Conservation (phyloP, 257 asterid species). For the Gynochthodes officinalis region DNA sequence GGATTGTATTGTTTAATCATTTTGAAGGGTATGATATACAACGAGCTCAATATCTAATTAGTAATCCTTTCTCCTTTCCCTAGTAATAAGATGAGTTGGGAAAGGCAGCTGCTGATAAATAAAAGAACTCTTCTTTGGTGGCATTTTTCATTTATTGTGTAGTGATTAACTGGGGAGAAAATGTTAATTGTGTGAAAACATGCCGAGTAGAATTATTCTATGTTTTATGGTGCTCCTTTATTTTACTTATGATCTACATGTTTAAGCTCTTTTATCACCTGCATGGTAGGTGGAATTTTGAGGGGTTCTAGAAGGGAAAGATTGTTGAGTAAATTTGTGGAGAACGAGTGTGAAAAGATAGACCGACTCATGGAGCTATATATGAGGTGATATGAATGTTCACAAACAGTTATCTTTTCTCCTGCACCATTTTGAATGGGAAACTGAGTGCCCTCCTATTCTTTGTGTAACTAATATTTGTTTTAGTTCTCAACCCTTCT, state of each 20-base stretch:
- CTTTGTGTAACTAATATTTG: background rate
- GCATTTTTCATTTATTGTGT: background rate
- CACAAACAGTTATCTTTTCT: constrained; percentile 5
- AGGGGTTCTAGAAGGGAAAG: constrained; percentile 98
- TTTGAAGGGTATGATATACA: background rate
- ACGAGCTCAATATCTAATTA: background rate
- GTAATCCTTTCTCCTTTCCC: background rate
- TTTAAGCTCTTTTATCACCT: background rate
- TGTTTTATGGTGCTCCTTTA: background rate
- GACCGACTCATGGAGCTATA: constrained; percentile 97
- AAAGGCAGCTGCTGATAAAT: background rate
- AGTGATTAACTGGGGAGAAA: background rate
- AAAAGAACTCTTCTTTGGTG: background rate
- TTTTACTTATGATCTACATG: background rate
- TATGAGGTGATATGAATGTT: constrained; percentile 55
- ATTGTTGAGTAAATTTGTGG: constrained; percentile 86
- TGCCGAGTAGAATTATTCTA: background rate
- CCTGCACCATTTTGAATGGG: background rate
- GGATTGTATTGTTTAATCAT: background rate
- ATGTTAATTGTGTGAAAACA: background rate
- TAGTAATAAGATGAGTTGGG: background rate
- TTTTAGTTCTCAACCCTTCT: constrained; percentile 1
- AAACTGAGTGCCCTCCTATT: background rate
- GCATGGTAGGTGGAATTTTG: constrained; percentile 69
- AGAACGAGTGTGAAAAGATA: constrained; percentile 93